Evolutionary conservation across 1,284 basidiomycete genomes (phyloP), one percentile per base, ranked within the genome.

Genomic region (Heterobasidion parviporum): DNA sequence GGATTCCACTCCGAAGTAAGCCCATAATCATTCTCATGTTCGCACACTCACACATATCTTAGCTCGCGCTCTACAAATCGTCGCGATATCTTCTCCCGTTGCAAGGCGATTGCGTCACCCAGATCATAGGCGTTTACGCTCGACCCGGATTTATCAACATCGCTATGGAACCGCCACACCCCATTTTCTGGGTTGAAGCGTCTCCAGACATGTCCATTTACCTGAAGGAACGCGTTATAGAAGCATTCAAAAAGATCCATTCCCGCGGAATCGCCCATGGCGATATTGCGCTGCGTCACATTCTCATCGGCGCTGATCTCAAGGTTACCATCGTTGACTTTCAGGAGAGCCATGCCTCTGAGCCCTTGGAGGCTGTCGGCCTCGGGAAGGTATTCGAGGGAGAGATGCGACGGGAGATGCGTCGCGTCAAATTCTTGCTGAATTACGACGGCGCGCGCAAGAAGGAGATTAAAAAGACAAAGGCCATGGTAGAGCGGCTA

Each of bases 291-390:
- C 71, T 80, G 44, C 71, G 75, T 6, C 77, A 82, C 56, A 79
- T 86, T 63, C 72, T 85, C 57, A 77, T 87, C 48, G 76, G 77
- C 2, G 80, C 72, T 2, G 80, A 84, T 61, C 77, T 73, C 46
- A 72, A 71, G 35, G 75, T 86, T 38, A 79, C 73, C 36, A 72
- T 87, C 53, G 74, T 81, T 59, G 76, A 85, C 64, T 85, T 84
- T 63, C 74, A 80, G 46, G 68, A 69, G 50, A 75, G 77, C 61
- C 70, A 73, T 33, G 72, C 75, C 5, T 55, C 70, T 6, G 64
- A 65, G n/a, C 70, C 74, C 33, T 67, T 73, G 36, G 54, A 68
- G 8, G 67, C 67, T 1, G 63, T 78, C 12, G 67, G 67, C 12
- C 65, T 85, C 3, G 57, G 61, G 26, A 60, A 58, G 26, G 74